Evolutionary conservation across 371 early-diverging fungal species (phyloP).

Genomic region (Mucor velutinosus): DNA sequence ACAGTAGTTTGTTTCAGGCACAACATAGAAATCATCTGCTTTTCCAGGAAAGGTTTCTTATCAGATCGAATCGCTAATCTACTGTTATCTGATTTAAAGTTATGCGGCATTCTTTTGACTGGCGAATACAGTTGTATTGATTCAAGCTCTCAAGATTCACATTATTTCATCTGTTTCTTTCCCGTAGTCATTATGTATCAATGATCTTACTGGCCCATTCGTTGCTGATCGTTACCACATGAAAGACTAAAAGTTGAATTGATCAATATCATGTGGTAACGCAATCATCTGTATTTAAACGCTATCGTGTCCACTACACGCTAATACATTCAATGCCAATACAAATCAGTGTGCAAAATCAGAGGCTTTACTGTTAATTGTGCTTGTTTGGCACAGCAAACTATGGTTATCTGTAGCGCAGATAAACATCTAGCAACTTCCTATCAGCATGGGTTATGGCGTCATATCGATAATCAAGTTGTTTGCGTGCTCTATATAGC

Average conservation of each 20-base stretch:
- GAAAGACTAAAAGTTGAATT: neutral
- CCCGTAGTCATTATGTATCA: neutral
- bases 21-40: neutral
- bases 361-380: neutral
- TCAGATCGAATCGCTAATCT: neutral
- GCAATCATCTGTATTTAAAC: neutral
- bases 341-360: neutral
- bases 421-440: neutral
- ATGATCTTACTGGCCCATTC: neutral
- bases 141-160: neutral
- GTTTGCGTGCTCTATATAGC: neutral
- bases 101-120: neutral
- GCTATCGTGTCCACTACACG: neutral
- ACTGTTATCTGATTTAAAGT: neutral
- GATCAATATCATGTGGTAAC: neutral
- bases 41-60: neutral
- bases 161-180: neutral
- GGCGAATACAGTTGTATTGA: neutral
- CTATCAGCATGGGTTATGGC: neutral
- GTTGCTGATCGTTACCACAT: neutral
- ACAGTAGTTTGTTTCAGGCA: neutral
- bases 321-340: no score
- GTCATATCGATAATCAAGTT: neutral
- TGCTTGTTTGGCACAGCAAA: no score
- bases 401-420: neutral